Conservation (phyloP, 2,329 filamentous ascomycete species). For the Didymella sp. region DNA sequence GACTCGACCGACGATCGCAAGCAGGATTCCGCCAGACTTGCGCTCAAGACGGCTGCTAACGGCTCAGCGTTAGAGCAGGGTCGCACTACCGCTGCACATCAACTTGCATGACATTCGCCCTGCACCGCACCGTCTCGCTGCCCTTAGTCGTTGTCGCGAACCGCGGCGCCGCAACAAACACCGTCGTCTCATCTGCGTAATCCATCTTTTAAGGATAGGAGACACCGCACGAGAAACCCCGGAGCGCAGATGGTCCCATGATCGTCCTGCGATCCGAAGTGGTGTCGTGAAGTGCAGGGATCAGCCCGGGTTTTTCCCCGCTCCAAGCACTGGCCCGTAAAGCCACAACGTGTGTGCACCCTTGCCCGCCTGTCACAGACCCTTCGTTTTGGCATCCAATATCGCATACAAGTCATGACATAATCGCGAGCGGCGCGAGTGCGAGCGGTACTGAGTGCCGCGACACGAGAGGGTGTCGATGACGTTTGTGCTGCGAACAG, state of each 20-base stretch:
- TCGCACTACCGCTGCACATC: slow-evolving; percentile 16
- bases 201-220: too few species aligned
- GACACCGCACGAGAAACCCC: not conserved
- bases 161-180: slow-evolving; percentile 5
- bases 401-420: slow-evolving; percentile 8
- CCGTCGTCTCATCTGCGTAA: too few species aligned
- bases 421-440: too few species aligned
- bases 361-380: slow-evolving; percentile 5
- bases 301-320: slow-evolving; percentile 1
- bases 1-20: slow-evolving; percentile 5
- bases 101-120: slow-evolving; percentile 17
- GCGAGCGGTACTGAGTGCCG: not conserved
- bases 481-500: too few species aligned
- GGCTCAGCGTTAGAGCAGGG: slow-evolving; percentile 11
- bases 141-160: too few species aligned
- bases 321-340: slow-evolving; percentile 1
- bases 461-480: not conserved
- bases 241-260: slow-evolving; percentile 15
- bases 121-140: too few species aligned
- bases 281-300: slow-evolving; percentile 19
- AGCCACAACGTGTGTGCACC: slow-evolving; percentile 16
- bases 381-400: not conserved
- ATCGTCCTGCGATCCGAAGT: slow-evolving; percentile 8
- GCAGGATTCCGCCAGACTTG: slow-evolving; percentile 5
- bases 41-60: slow-evolving; percentile 11